These are phyloP conservation scores for Platismatia glauca DNA, from an alignment of 495 filamentous ascomycete genomes.

Conservation along the genomic window DNA sequence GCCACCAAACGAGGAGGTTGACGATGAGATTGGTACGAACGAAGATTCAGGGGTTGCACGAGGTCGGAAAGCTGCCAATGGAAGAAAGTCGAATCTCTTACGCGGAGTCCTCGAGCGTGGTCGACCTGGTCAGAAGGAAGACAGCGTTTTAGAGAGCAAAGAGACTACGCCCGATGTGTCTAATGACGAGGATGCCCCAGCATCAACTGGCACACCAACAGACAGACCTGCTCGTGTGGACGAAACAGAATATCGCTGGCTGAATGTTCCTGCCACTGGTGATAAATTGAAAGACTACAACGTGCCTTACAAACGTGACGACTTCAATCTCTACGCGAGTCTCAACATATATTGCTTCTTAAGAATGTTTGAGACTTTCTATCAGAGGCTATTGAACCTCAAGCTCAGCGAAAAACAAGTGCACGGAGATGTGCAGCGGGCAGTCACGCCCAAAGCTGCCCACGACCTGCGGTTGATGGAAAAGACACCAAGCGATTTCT, in stretches of 20 bases:
- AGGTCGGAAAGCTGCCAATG: constrained; percentile 50
- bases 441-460: constrained; percentile 65
- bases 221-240: constrained; percentile 30
- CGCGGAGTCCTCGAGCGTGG: constrained; percentile 76
- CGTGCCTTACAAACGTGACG: constrained; percentile 65
- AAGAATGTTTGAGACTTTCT: constrained; percentile 79
- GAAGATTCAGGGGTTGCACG: constrained; percentile 46
- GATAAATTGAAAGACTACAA: constrained; percentile 57
- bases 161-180: constrained; percentile 81
- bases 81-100: constrained; percentile 71
- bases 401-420: constrained; percentile 70
- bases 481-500: constrained; percentile 71
- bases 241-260: constrained; percentile 47
- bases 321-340: constrained; percentile 83
- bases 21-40: constrained; percentile 47
- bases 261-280: constrained; percentile 47
- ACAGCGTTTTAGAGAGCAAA: constrained; percentile 66
- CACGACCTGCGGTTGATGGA: constrained; percentile 68
- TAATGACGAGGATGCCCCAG: constrained; percentile 52
- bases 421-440: constrained; percentile 58
- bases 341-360: constrained; percentile 88
- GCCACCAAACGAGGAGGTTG: constrained; percentile 59
- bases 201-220: constrained; percentile 30
- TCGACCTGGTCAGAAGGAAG: constrained; percentile 66
- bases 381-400: constrained; percentile 70